These are phyloP conservation scores for Inga oerstediana DNA, from an alignment of 306 rosid genomes.

Conservation along the genomic window DNA sequence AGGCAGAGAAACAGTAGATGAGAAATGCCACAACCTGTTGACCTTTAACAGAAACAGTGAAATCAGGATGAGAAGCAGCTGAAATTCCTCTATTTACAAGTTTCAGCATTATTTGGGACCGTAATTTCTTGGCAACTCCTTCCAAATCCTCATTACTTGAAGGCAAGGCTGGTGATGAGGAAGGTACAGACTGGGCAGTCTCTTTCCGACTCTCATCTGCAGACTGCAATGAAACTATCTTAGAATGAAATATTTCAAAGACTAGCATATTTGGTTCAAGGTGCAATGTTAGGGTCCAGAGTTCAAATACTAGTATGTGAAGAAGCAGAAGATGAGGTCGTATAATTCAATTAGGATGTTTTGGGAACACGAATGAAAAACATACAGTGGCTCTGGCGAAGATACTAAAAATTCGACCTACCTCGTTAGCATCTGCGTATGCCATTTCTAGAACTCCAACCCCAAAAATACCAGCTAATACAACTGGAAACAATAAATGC, in stretches of 20 bases:
- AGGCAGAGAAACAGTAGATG: neutral
- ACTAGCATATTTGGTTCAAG: neutral
- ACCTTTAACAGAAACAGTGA: constrained; percentile 74
- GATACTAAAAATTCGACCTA: neutral
- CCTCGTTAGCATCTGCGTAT: constrained; percentile 64
- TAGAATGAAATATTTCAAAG: neutral
- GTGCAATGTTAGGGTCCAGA: neutral
- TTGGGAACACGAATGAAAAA: neutral
- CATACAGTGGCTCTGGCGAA: neutral
- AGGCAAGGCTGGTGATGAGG: neutral
- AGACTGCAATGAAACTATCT: constrained; percentile 4
- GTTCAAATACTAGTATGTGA: neutral
- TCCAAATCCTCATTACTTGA: constrained; percentile 23
- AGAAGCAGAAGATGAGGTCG: neutral
- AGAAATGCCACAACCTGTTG: constrained; percentile 57
- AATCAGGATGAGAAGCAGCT: constrained; percentile 67
- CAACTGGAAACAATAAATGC: constrained; percentile 43
- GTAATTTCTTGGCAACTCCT: constrained; percentile 63
- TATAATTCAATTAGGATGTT: neutral
- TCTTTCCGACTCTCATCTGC: constrained; percentile 6
- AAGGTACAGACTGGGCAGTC: constrained; percentile 1
- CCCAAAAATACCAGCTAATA: constrained; percentile 62
- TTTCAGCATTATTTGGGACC: constrained; percentile 54
- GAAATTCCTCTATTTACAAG: constrained; percentile 56
- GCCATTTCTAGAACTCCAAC: constrained; percentile 49